A percentile compares a stretch with the other conserved stretches of the same genome.
These are phyloP conservation scores for Magnolia changhungtana DNA, from an alignment of 164 flowering plant species.

Conservation along the genomic window DNA sequence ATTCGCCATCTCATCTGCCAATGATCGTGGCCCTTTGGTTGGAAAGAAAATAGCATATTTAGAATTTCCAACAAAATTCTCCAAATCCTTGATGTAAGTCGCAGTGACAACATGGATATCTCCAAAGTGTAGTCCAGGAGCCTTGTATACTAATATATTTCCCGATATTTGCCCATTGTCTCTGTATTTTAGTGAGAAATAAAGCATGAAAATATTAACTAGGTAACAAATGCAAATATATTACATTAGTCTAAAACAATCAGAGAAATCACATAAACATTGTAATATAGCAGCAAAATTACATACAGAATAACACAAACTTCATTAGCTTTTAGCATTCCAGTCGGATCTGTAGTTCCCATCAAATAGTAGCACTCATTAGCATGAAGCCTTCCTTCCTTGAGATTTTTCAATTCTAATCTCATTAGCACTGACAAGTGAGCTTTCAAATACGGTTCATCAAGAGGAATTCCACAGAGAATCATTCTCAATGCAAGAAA, in stretches of 20 bases:
- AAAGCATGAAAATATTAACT: background rate
- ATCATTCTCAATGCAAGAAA: constrained; percentile 50
- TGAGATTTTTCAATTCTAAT: constrained; percentile 48
- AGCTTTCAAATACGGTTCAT: constrained; percentile 60
- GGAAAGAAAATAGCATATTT: constrained; percentile 87
- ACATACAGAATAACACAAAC: constrained; percentile 86
- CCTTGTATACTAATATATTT: constrained; percentile 61
- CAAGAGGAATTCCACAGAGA: constrained; percentile 64
- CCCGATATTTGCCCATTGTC: constrained; percentile 79
- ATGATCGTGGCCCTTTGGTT: constrained; percentile 54
- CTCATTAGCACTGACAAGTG: constrained; percentile 36
- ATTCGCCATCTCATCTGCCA: constrained; percentile 83
- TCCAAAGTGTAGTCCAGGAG: constrained; percentile 89
- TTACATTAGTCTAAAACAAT: background rate
- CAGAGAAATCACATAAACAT: too few species aligned
- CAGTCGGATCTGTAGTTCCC: constrained; percentile 92
- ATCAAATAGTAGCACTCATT: constrained; percentile 62
- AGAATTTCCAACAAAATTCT: constrained; percentile 56
- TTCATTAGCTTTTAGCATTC: constrained; percentile 48
- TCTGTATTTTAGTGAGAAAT: constrained; percentile 41
- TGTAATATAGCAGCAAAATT: background rate
- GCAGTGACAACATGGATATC: constrained; percentile 71
- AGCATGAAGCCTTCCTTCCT: constrained; percentile 57
- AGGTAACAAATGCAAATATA: background rate
- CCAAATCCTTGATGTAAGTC: constrained; percentile 43